Conservation (phyloP, 257 asterid species). For the Jasminum sambac region DNA sequence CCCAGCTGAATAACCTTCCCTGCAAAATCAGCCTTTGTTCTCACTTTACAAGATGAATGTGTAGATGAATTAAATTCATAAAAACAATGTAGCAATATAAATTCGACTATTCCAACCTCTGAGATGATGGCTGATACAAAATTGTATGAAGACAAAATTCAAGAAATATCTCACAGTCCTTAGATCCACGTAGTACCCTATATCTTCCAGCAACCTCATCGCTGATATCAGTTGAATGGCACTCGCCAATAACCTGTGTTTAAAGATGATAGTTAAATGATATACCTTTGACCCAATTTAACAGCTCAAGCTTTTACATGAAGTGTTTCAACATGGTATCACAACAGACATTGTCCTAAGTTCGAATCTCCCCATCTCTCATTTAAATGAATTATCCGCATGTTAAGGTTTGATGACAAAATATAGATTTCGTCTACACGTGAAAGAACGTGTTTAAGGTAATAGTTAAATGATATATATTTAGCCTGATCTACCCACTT, state of each 20-base stretch:
- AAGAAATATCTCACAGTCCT: slow-evolving; percentile 65
- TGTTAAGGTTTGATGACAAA: too few relatives aligned
- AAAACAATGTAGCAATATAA: slow-evolving; percentile 15
- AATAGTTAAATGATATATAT: too few relatives aligned
- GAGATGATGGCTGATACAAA: slow-evolving; percentile 76
- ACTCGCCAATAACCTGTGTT: slow-evolving; percentile 81
- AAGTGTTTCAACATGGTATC: too few relatives aligned
- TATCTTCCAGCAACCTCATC: slow-evolving; percentile 63
- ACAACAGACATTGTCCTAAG: too few relatives aligned
- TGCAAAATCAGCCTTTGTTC: slow-evolving; percentile 35
- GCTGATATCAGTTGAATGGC: slow-evolving; percentile 63
- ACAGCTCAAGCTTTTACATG: too few relatives aligned
- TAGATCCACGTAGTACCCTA: slow-evolving; percentile 55
- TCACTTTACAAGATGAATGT: slow-evolving; percentile 30
- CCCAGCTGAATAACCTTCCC: slow-evolving; percentile 75
- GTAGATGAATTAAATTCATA: slow-evolving; percentile 12
- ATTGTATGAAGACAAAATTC: slow-evolving; percentile 86
- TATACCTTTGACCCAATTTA: too few relatives aligned
- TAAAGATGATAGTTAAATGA: too few relatives aligned
- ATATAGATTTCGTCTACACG: too few relatives aligned
- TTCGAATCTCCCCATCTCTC: too few relatives aligned
- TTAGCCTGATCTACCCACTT: too few relatives aligned
- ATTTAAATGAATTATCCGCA: too few relatives aligned
- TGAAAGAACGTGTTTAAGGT: too few relatives aligned
- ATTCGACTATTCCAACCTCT: slow-evolving; percentile 52